Evolutionary conservation across 768 basidiomycete genomes (phyloP), one percentile per base, ranked within the genome.

Genomic region (Mycena floridula): DNA sequence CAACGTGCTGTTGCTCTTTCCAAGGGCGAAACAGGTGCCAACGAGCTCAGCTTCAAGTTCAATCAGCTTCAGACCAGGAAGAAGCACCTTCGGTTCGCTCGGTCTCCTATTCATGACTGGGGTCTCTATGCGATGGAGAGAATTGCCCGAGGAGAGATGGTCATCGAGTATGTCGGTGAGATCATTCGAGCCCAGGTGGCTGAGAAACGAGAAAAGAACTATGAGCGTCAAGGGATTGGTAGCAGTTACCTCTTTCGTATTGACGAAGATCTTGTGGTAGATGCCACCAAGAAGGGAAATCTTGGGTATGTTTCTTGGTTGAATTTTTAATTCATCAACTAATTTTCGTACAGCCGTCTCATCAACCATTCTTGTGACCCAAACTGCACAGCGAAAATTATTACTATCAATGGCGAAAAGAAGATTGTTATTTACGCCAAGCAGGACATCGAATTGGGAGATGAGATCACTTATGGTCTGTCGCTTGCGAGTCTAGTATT

Each of bases 401-500:
- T 90, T 54, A 89, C 86, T 50, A 89, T 92, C 61, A 92, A 75
- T 57, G 84, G 88, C 36, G 89, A 88, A 67, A 93, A 93, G 76
- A 93, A 96, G 77, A 99, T 99, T 56, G 96, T 99, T 59, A 99
- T 99, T 42, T 99, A 99, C 62, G 96, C 96, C 25, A 96, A 97
- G 65, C 81, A 89, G 54, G 89, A 89, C 54, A 93, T 99, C 56
- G 87, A 95, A 54, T 81, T 94, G 20, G 96, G 96, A 42, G 93
- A 96, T 58, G 96, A 99, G 68, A 95, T 98, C 58, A 96, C 94
- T 42, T 95, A 96, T 68, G 90, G 89, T 90, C 53, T 45, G 83
- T 68, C n/a, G 25, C 27, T n/a, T 24, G 22, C 4, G 8, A 40
- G 9, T 36, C 11, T 36, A 5, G 26, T 16, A 32, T 26, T 45